Conservation (phyloP, 1,139 yeast species). For the Taphrina wiesneri region DNA sequence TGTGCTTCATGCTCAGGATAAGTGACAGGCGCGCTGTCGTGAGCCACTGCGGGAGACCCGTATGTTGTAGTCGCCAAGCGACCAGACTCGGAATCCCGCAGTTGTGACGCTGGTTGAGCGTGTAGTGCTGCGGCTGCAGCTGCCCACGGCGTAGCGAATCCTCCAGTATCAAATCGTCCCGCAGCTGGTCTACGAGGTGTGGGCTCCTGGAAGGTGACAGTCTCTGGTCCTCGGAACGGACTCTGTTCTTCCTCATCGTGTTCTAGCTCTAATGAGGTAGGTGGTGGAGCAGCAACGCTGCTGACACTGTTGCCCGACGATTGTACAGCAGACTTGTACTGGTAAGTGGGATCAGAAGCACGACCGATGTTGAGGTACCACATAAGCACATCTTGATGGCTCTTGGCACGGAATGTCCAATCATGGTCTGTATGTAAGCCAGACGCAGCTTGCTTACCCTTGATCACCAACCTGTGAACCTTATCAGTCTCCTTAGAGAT, state of each 20-base stretch:
- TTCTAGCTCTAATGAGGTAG: background rate
- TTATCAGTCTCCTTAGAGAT: conserved; percentile 65
- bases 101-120: conserved; percentile 15
- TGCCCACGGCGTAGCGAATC: conserved; percentile 14
- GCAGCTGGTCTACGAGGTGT: conserved; percentile 21
- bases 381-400: conserved; percentile 70
- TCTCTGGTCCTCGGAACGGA: conserved; percentile 29
- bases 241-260: conserved; percentile 21
- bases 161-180: conserved; percentile 22
- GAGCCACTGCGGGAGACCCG: conserved; percentile 5
- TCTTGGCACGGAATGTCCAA: conserved; percentile 87
- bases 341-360: conserved; percentile 42
- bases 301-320: background rate
- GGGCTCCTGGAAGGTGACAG: background rate
- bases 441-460: conserved; percentile 65
- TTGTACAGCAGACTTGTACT: background rate
- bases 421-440: conserved; percentile 68
- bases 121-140: conserved; percentile 22
- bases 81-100: background rate
- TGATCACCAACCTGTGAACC: conserved; percentile 78
- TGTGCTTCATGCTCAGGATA: conserved; percentile 20
- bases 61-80: conserved; percentile 25
- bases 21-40: background rate
- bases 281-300: background rate
- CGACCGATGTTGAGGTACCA: conserved; percentile 73